Evolutionary conservation across 768 basidiomycete genomes (phyloP), one percentile per base, ranked within the genome.

Genomic region (Suillus bovinus): DNA sequence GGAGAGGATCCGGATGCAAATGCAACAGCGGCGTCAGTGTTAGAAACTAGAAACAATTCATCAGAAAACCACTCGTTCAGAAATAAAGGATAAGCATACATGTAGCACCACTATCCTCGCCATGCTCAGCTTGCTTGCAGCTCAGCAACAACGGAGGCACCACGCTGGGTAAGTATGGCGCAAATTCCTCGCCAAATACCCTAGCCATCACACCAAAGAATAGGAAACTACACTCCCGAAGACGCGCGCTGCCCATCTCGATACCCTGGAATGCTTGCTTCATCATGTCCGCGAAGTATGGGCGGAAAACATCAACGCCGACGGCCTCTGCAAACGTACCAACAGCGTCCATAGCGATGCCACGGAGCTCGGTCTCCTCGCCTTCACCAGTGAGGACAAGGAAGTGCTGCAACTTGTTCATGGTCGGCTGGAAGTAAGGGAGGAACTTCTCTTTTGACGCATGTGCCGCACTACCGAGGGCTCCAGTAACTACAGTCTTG

Each of bases 151-250:
- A 84, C 55, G 92, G 83, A 31, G 96, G 94, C 34, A 99, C 86
- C 63, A 98, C 93, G 63, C 83, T 86, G 9, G 88, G 84, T 38
- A 99, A 84, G 77, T 94, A 98, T 3, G 83, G 82, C 2, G 94
- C 89, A 69, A 99, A 99, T 69, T 99, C 95, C 61, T 93, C 93
- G 55, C 87, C 92, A 70, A 97, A 99, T 20, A 99, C 94, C 54
- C 91, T 85, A n/a, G 95, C 92, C 91, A 99, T 96, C 65, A 96
- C 94, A 61, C 95, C 94, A 70, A 99, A 99, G 86, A 98, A 98
- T 67, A 99, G 80, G 87, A 97, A 99, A 70, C 90, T 92, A 77
- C 95, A 97, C 75, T 99, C 97, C 69, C 92, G 84, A 64, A 99
- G 81, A 63, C 95, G 84, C 3, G 93, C 87, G 66, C 90, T 92